Percentiles rank a stretch among this genome's conserved stretches.
Evolutionary conservation across 768 basidiomycete species (phyloP).

Genomic region (Phylloporus rhodoxanthus): DNA sequence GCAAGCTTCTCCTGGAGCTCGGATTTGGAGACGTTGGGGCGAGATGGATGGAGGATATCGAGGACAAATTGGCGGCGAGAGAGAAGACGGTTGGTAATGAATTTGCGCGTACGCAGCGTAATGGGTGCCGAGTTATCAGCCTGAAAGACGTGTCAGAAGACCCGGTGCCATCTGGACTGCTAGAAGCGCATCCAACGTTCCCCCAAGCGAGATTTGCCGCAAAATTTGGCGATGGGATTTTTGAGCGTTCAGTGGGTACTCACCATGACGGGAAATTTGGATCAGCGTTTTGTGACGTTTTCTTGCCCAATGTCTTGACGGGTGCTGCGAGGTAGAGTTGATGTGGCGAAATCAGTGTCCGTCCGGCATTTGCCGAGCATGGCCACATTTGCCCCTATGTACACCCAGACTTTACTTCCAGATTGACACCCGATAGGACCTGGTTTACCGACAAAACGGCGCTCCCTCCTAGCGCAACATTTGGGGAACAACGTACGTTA

Average conservation of each 20-base stretch:
- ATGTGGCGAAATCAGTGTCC: constrained; percentile 24
- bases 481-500: not conserved
- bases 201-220: constrained; percentile 5
- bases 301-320: constrained; percentile 27
- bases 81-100: constrained; percentile 97
- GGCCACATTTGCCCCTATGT: constrained; percentile 17
- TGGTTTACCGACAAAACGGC: not conserved
- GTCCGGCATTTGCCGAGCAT: constrained; percentile 42
- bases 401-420: too few relatives aligned
- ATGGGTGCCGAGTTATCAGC: constrained; percentile 79
- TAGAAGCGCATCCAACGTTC: constrained; percentile 24
- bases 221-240: constrained; percentile 1
- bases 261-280: constrained; percentile 32
- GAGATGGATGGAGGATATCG: constrained; percentile 92
- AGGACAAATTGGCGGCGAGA: constrained; percentile 94
- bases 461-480: not conserved
- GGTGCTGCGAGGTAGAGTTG: constrained; percentile 10
- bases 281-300: constrained; percentile 18
- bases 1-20: constrained; percentile 94
- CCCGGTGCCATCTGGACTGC: constrained; percentile 18
- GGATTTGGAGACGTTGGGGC: constrained; percentile 86
- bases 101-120: constrained; percentile 97
- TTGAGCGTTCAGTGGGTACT: constrained; percentile 17
- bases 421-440: too few relatives aligned
- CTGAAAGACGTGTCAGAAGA: constrained; percentile 34